Evolutionary conservation across 306 rosid species (phyloP).

Genomic region (Potentilla sterilis): DNA sequence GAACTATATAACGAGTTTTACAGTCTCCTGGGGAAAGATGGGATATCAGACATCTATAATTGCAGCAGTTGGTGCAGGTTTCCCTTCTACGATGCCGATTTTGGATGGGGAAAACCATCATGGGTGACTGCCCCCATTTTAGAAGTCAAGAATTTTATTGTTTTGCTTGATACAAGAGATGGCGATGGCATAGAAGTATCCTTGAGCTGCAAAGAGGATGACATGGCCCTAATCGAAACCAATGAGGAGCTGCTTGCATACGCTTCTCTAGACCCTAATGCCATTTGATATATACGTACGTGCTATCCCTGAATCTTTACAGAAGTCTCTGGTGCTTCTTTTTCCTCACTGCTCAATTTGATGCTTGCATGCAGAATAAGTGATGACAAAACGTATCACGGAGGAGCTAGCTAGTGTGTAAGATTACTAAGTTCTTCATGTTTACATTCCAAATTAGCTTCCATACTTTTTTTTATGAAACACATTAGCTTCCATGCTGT

Average conservation of each 20-base stretch:
- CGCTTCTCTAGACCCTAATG: background rate
- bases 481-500: no score
- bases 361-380: no score
- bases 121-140: background rate
- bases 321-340: no score
- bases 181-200: slow-evolving; percentile 5
- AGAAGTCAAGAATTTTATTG: background rate
- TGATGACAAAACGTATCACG: no score
- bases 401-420: no score
- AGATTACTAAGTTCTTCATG: no score
- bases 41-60: background rate
- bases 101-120: slow-evolving; percentile 11
- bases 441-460: no score
- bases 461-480: no score
- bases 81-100: background rate
- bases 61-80: slow-evolving; percentile 16
- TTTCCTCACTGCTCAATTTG: no score
- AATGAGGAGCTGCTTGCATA: slow-evolving; percentile 16
- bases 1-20: no score
- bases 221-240: slow-evolving; percentile 5
- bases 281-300: no score
- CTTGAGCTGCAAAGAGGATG: background rate
- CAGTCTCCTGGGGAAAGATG: background rate
- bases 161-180: slow-evolving; percentile 24
- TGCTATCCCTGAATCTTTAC: no score